Evolutionary conservation across 495 filamentous ascomycete genomes (phyloP).

Genomic region (Viridothelium virens): DNA sequence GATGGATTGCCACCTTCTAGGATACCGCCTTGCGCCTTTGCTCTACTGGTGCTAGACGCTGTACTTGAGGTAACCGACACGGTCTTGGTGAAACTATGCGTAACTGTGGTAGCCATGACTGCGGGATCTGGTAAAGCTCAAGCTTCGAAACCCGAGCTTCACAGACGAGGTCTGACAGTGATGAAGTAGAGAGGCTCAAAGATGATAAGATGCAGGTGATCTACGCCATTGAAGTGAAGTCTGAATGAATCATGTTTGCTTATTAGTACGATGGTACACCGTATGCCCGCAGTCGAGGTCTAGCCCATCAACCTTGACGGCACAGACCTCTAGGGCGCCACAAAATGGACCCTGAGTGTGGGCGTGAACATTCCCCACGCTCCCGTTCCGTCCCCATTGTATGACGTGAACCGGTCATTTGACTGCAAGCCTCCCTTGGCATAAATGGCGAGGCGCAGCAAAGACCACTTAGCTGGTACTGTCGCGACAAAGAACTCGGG

Average conservation of each 20-base stretch:
- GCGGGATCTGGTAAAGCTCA: neutral
- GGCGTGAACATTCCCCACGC: neutral
- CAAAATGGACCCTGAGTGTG: neutral
- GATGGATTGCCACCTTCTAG: conserved; percentile 68
- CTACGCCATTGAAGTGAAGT: too few relatives aligned
- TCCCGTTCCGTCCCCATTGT: neutral
- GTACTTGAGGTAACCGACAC: conserved; percentile 18
- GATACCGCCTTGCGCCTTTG: conserved; percentile 56
- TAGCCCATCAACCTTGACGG: too few relatives aligned
- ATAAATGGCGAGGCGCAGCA: neutral
- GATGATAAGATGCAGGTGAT: too few relatives aligned
- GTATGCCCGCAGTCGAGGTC: too few relatives aligned
- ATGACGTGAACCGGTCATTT: neutral
- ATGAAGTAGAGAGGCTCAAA: neutral
- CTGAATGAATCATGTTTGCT: too few relatives aligned
- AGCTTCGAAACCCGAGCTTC: neutral
- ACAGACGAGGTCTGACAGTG: neutral
- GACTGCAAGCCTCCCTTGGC: neutral
- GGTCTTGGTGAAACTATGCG: conserved; percentile 26
- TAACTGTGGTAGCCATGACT: conserved; percentile 17
- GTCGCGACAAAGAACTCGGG: neutral
- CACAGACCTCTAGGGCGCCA: neutral
- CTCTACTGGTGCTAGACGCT: conserved; percentile 31
- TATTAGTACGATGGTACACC: too few relatives aligned
- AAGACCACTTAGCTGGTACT: neutral